Base-by-base conservation (phyloP, 306 rosid genomes). In the Prunus mongolica region DNA sequence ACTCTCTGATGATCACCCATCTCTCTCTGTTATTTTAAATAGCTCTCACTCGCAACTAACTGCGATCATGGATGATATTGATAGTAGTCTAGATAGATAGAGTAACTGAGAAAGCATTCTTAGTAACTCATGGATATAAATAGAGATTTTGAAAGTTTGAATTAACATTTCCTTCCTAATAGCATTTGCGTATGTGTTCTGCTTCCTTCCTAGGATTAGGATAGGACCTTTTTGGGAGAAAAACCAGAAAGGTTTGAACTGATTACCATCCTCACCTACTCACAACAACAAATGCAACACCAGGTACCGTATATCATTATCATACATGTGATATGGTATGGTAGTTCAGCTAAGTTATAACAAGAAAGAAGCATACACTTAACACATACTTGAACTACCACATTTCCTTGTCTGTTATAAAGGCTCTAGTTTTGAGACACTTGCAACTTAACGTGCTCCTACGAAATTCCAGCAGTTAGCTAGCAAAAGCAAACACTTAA, bases 1-100 rank as follows among this genome's bases (percentile, higher is more conserved):
- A 92, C 84, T 80, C 76, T 92, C n/a, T 79, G 93, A 65, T 81
- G 87, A 71, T 94, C 91, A 20, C 91, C 86, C 97, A 92, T 90
- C 34, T 60, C 65, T 25, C 44, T 38, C 44, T 38, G 44, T 38
- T 7, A 12, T 12, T 25, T 16, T 60, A n/a, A 56, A 20, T 20
- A 60, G 28, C 38, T 60, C 25, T 25, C 34, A 49, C 16, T 3
- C 16, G 14, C 54, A 49, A 49, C 18, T 12, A 49, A 7, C 44
- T 38, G 44, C 44, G 44, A 38, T 38, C 44, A 7, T 38, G 2
- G 44, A 38, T 38, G 54, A 49, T 49, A 49, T 49, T 12, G 54
- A 49, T 49, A 12, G 54, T 38, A 7, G 44, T 38, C 14, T 49
- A 12, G 18, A 49, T 49, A 12, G 54, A 49, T 49, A 12, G 54